These are phyloP conservation scores for Mediolabrus comicus DNA, from an alignment of 108 stramenopile species.

Conservation along the genomic window DNA sequence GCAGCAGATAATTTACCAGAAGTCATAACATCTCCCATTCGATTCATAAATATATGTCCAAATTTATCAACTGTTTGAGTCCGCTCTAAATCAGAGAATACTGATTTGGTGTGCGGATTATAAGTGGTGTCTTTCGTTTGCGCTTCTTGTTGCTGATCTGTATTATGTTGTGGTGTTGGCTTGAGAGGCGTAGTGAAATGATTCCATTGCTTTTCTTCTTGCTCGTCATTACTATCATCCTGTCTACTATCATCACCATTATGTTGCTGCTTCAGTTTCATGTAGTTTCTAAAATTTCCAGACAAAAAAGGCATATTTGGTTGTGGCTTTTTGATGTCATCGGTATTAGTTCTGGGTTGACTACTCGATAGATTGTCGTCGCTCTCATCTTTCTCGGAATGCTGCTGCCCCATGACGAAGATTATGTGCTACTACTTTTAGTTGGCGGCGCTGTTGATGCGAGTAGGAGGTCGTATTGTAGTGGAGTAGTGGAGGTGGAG, in stretches of 20 bases:
- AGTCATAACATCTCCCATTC: constrained; percentile 22
- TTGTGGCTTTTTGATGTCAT: not conserved
- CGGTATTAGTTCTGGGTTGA: too few species aligned
- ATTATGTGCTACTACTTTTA: too few species aligned
- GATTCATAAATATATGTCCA: constrained; percentile 22
- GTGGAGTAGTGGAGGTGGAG: too few species aligned
- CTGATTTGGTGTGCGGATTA: not conserved
- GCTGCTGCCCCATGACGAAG: too few species aligned
- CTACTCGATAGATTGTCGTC: too few species aligned
- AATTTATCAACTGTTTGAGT: constrained; percentile 27
- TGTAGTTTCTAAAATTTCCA: not conserved
- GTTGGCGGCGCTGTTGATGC: too few species aligned
- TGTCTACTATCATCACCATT: not conserved
- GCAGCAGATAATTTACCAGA: constrained; percentile 26
- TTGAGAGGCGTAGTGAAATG: constrained; percentile 11
- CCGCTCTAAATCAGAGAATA: constrained; percentile 27
- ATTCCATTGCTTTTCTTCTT: constrained; percentile 1
- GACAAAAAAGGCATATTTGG: not conserved
- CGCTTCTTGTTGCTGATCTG: not conserved
- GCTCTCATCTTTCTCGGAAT: too few species aligned
- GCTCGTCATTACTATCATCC: not conserved
- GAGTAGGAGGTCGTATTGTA: too few species aligned
- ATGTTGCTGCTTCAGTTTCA: not conserved
- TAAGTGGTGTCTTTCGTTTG: not conserved
- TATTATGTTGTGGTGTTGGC: not conserved